Evolutionary conservation across 2,329 filamentous ascomycete genomes (phyloP).

Genomic region (Trichocomaceae sp.): DNA sequence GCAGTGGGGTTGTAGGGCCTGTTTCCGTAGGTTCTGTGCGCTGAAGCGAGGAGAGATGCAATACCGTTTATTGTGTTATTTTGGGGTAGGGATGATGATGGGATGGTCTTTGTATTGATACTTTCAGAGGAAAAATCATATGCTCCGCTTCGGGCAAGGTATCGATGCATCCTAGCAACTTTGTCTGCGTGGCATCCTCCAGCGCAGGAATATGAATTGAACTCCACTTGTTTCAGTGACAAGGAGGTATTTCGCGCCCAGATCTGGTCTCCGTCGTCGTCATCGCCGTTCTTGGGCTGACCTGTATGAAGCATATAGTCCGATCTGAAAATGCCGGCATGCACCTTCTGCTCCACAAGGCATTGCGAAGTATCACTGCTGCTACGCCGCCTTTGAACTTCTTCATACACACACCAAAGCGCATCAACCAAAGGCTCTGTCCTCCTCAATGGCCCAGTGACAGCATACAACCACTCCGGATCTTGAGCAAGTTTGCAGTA

Average conservation of each 20-base stretch:
- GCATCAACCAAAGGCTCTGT: slow-evolving; percentile 30
- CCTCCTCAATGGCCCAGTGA: slow-evolving; percentile 27
- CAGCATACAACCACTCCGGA: slow-evolving; percentile 30
- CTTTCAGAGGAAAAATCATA: slow-evolving; percentile 16
- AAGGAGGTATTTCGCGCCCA: slow-evolving; percentile 7
- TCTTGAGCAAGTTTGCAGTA: slow-evolving; percentile 46
- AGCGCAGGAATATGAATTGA: slow-evolving; percentile 41
- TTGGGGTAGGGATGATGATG: slow-evolving; percentile 20
- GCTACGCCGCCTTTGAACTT: slow-evolving; percentile 22
- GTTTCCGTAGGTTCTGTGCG: slow-evolving; percentile 29
- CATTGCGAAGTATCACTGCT: neutral
- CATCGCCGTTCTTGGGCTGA: neutral
- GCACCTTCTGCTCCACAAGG: slow-evolving; percentile 24
- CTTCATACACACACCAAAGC: slow-evolving; percentile 34
- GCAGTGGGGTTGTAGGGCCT: slow-evolving; percentile 14
- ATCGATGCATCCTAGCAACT: slow-evolving; percentile 38
- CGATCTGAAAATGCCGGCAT: slow-evolving; percentile 37
- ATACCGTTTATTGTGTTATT: slow-evolving; percentile 30
- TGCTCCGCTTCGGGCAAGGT: slow-evolving; percentile 20
- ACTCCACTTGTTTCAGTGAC: slow-evolving; percentile 41
- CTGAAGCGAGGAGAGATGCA: slow-evolving; percentile 25
- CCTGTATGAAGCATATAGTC: slow-evolving; percentile 41
- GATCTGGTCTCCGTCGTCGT: neutral
- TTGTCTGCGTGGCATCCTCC: slow-evolving; percentile 37
- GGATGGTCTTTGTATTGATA: slow-evolving; percentile 2